Base-by-base conservation (phyloP, 139 green algal species). In the Pseudopediastrum boryanum region DNA sequence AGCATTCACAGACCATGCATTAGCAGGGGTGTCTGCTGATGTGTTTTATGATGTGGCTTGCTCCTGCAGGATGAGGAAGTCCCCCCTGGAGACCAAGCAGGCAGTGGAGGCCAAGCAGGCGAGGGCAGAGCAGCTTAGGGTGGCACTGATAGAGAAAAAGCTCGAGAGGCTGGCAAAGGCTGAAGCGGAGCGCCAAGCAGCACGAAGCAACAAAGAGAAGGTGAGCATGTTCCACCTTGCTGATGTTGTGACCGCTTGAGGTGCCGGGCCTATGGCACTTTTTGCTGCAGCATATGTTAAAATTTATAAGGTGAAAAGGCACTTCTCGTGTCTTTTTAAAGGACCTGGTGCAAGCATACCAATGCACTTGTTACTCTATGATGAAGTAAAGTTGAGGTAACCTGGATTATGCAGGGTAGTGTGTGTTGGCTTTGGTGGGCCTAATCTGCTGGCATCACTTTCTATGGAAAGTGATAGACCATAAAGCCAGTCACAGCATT, bases 51-150 rank as follows among this genome's bases (percentile, higher is more conserved):
- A 31, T 10, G 61, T 35, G 33, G 61, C 33, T 12, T 6, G 6
- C 13, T 39, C 8, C 10, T 7, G 10, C 39, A 71, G 74, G 74
- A 29, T 64, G 43, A 74, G 75, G n/a, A 80, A 81, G 21, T 79
- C 41, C 9, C 83, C 83, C 3, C 33, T 46, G 13, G 52, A 87
- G 75, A 77, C 78, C 9, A 64, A 80, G 43, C 42, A 62, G 29
- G 38, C 61, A 35, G 58, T 74, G 41, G 83, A 90, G 42, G 74
- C 87, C 80, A 75, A 85, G 63, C 88, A 91, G 33, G 84, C 84
- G 27, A 68, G 82, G 33, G 88, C 88, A 4, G 83, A 86, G 61
- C 75, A 62, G 73, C 69, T 85, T 21, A 77, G 83, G n/a, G 63
- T 80, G 68, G 82, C 85, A 13, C 71, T 86, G 69, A 79, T 64